A percentile compares a stretch with the other conserved stretches of the same genome.
These are phyloP conservation scores for Candida pseudocylindracea DNA, from an alignment of 1,139 yeast genomes.

Conservation along the genomic window DNA sequence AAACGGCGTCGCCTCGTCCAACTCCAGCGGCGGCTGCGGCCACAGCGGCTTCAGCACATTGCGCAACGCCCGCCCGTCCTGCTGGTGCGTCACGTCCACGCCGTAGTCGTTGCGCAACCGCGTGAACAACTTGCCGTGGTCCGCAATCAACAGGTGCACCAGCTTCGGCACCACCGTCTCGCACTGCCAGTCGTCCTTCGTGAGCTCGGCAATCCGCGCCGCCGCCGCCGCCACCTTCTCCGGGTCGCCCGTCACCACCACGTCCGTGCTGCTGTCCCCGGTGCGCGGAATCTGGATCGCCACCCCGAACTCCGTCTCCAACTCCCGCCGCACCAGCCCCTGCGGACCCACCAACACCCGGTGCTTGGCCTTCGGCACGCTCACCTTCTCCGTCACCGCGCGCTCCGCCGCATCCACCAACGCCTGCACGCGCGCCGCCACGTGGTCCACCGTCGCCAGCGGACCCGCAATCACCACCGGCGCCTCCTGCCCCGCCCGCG, in stretches of 20 bases:
- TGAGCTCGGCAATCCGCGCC: slow-evolving; percentile 25
- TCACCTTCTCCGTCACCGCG: slow-evolving; percentile 29
- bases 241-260: slow-evolving; percentile 36
- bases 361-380: slow-evolving; percentile 55
- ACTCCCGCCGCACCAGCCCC: slow-evolving; percentile 50
- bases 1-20: slow-evolving; percentile 18
- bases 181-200: slow-evolving; percentile 25
- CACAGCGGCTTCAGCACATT: slow-evolving; percentile 15
- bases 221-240: slow-evolving; percentile 36
- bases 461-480: slow-evolving; percentile 57
- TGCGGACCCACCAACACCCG: slow-evolving; percentile 64
- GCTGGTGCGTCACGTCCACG: slow-evolving; percentile 36
- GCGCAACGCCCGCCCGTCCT: slow-evolving; percentile 28
- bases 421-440: slow-evolving; percentile 38
- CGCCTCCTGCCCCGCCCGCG: slow-evolving; percentile 39
- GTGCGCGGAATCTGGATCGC: slow-evolving; percentile 47
- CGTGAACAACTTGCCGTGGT: slow-evolving; percentile 45
- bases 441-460: slow-evolving; percentile 45
- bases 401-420: slow-evolving; percentile 49
- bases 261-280: slow-evolving; percentile 18
- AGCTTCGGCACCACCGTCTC: slow-evolving; percentile 31
- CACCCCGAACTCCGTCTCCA: slow-evolving; percentile 53
- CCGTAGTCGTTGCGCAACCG: slow-evolving; percentile 27
- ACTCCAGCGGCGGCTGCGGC: slow-evolving; percentile 23
- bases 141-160: slow-evolving; percentile 39